phyloP scores from a whole-genome alignment of 495 filamentous ascomycete species.

The Daldinia decipiens region DNA sequence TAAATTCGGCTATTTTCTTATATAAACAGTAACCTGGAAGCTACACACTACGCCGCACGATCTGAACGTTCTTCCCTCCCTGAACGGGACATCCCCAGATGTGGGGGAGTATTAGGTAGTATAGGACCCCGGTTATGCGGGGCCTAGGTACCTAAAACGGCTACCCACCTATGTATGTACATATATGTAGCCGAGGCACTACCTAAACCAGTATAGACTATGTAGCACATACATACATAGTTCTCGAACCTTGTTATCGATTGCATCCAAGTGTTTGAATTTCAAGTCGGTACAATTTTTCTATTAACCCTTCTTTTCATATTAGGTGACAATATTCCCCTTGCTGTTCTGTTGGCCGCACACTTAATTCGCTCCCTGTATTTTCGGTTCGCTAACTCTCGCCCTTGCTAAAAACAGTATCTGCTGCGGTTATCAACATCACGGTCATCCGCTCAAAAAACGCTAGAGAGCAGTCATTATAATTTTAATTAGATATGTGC shows the following conservation, averaged over 20 bases:
- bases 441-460: not conserved
- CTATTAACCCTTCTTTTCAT: not conserved
- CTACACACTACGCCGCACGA: not conserved
- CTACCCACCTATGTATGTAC: not conserved
- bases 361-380: not conserved
- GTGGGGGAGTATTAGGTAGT: not conserved
- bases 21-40: not conserved
- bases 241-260: not conserved
- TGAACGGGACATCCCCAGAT: not conserved
- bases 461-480: not conserved
- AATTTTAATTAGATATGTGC: not conserved
- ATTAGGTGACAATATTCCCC: not conserved
- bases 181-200: conserved; percentile 33
- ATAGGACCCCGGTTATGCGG: not conserved
- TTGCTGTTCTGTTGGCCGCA: not conserved
- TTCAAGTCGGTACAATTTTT: not conserved
- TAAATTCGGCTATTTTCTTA: not conserved
- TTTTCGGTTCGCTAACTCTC: not conserved
- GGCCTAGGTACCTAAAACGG: conserved; percentile 11
- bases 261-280: not conserved
- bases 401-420: not conserved
- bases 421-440: not conserved
- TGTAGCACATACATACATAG: not conserved
- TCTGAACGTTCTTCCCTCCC: not conserved
- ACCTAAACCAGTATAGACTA: conserved; percentile 14